These are phyloP conservation scores for Calonectria crousiana DNA, from an alignment of 2,329 filamentous ascomycete genomes.

Conservation along the genomic window DNA sequence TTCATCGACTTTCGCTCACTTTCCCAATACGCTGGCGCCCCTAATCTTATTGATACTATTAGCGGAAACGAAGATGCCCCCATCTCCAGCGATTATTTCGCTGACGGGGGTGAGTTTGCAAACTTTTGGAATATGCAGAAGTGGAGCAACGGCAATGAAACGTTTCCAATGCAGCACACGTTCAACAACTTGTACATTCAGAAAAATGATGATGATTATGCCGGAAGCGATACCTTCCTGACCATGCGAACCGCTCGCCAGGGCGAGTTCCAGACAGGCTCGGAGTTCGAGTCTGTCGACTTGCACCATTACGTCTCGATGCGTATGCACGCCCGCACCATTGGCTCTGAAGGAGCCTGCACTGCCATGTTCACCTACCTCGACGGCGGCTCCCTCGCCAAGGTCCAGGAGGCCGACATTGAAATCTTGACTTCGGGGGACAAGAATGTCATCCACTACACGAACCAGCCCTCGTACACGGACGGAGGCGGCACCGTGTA, in stretches of 20 bases:
- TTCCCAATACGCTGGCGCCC: slow-evolving; percentile 43
- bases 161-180: slow-evolving; percentile 52
- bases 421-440: slow-evolving; percentile 62
- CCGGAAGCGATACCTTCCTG: slow-evolving; percentile 54
- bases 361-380: slow-evolving; percentile 66
- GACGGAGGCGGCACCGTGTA: slow-evolving; percentile 57
- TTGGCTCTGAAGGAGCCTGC: slow-evolving; percentile 60
- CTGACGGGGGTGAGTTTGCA: slow-evolving; percentile 44
- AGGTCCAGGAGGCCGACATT: slow-evolving; percentile 63
- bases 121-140: slow-evolving; percentile 52
- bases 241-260: slow-evolving; percentile 60
- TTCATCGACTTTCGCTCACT: slow-evolving; percentile 50
- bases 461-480: slow-evolving; percentile 68
- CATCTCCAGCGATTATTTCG: slow-evolving; percentile 52
- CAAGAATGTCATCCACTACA: slow-evolving; percentile 61
- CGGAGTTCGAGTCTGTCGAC: slow-evolving; percentile 58
- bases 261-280: slow-evolving; percentile 56
- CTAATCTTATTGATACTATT: slow-evolving; percentile 44
- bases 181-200: slow-evolving; percentile 60
- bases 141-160: slow-evolving; percentile 53
- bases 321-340: slow-evolving; percentile 62
- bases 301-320: slow-evolving; percentile 48
- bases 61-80: slow-evolving; percentile 48
- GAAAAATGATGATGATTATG: slow-evolving; percentile 48
- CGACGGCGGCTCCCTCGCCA: slow-evolving; percentile 46